phyloP scores from a whole-genome alignment of 768 basidiomycete species.

The Leccinum uliginosum region DNA sequence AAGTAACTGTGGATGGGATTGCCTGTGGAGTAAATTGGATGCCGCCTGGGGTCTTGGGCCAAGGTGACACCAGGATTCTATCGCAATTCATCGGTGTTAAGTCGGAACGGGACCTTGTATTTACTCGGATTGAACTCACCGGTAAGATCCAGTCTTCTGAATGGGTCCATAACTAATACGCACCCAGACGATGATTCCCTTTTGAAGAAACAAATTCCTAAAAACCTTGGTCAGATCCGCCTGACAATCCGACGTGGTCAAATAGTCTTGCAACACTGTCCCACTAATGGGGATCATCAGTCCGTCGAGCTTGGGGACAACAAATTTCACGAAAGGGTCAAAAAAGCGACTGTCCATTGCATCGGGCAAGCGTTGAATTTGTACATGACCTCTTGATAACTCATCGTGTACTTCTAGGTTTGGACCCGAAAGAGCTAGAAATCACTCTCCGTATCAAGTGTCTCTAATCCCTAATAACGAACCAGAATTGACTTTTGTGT shows the following conservation, averaged over 20 bases:
- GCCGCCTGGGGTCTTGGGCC: background rate
- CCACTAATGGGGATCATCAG: background rate
- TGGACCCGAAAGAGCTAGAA: background rate
- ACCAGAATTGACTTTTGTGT: background rate
- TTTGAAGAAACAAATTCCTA: constrained; percentile 3
- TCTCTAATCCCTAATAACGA: background rate
- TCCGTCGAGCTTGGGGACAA: background rate
- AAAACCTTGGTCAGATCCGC: constrained; percentile 15
- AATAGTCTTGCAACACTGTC: too few relatives aligned
- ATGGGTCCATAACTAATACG: background rate
- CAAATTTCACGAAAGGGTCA: background rate
- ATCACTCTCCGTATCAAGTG: background rate
- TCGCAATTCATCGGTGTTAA: background rate
- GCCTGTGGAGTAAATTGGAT: background rate
- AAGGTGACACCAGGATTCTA: background rate
- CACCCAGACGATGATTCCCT: constrained; percentile 20
- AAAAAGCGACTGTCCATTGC: background rate
- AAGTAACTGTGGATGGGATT: constrained; percentile 10
- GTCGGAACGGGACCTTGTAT: background rate
- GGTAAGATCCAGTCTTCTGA: background rate
- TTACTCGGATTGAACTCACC: background rate
- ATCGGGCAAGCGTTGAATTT: background rate
- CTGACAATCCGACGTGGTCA: constrained; percentile 6
- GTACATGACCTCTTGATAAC: background rate
- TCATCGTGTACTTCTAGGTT: background rate